Base-by-base conservation (phyloP, 345 rosid species). In the Garcia nutans region DNA sequence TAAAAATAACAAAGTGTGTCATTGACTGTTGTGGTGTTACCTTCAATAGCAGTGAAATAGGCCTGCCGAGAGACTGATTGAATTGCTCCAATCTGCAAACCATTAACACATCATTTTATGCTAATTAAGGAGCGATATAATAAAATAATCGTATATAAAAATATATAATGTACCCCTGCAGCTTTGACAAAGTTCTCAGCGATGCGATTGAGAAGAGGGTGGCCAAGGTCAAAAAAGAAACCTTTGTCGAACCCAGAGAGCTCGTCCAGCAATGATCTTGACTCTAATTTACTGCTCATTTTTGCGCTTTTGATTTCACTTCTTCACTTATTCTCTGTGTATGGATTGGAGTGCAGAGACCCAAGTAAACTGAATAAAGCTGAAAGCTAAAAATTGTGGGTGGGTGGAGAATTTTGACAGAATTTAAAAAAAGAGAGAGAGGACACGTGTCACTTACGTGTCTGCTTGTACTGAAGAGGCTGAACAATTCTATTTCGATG, bases 191-290 rank as follows among this genome's bases (percentile, higher is more conserved):
- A 91, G 84, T 97, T 92, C 52, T 93, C 93, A 3, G 97, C 92
- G 74, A 96, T 74, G 73, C 97, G 91, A 82, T 96, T 93, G 57
- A 93, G 98, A 72, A 96, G 95, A 82, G 97, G 99, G 78, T 93
- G 99, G 42, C 99, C 97, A 37, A 96, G 86, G 83, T 93, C 98
- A 76, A 96, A 85, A 77, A 84, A 79, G 49, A 88, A 73, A 54
- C 88, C 87, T 72, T 90, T 92, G 54, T 90, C 90, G 65, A 91
- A 92, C 60, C 79, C 72, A 71, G 77, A 84, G 47, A 89, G 66
- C 52, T 92, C 97, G 44, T 87, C 88, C 37, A 88, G 70, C 68
- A 89, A 79, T 2, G 87, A 74, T 24, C 86, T 79, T 6, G 78
- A 71, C 70, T 88, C 90, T 77, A 84, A 26, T 70, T 69, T 80